phyloP scores from a whole-genome alignment of 2,329 filamentous ascomycete species.

The Cryphonectria carpinicola region DNA sequence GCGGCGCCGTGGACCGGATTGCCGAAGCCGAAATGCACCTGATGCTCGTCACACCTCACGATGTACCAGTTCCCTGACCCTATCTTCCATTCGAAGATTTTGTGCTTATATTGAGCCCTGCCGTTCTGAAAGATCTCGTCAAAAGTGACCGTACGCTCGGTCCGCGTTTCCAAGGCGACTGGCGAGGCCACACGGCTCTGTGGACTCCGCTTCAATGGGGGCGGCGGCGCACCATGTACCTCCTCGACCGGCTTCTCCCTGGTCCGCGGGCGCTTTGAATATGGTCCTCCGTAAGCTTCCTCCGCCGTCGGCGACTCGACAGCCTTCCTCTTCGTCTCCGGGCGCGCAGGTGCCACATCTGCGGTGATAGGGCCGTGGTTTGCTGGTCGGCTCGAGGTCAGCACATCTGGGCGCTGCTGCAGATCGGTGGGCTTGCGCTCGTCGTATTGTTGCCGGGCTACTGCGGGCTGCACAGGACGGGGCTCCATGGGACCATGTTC shows the following conservation, averaged over 20 bases:
- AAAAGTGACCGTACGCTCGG: conserved; percentile 38
- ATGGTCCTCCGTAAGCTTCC: neutral
- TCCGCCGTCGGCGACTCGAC: conserved; percentile 7
- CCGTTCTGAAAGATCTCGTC: conserved; percentile 42
- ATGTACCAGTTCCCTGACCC: conserved; percentile 41
- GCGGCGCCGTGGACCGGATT: conserved; percentile 43
- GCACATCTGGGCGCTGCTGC: neutral
- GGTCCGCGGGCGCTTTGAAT: conserved; percentile 24
- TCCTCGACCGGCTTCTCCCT: conserved; percentile 13
- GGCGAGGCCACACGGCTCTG: neutral
- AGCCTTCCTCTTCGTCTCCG: conserved; percentile 27
- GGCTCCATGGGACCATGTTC: neutral
- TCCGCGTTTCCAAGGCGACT: neutral
- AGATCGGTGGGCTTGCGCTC: neutral
- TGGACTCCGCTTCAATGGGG: conserved; percentile 10
- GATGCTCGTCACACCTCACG: conserved; percentile 45
- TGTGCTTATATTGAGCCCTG: conserved; percentile 39
- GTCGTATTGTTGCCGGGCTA: neutral
- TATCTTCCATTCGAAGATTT: conserved; percentile 38
- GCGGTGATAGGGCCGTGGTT: neutral
- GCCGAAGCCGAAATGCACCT: conserved; percentile 40
- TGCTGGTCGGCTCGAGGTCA: neutral
- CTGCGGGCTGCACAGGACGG: neutral
- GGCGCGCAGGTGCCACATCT: conserved; percentile 3
- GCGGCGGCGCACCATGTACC: neutral